Base-by-base conservation (phyloP, 2,329 filamentous ascomycete genomes). In the Xylariaceae sp. region DNA sequence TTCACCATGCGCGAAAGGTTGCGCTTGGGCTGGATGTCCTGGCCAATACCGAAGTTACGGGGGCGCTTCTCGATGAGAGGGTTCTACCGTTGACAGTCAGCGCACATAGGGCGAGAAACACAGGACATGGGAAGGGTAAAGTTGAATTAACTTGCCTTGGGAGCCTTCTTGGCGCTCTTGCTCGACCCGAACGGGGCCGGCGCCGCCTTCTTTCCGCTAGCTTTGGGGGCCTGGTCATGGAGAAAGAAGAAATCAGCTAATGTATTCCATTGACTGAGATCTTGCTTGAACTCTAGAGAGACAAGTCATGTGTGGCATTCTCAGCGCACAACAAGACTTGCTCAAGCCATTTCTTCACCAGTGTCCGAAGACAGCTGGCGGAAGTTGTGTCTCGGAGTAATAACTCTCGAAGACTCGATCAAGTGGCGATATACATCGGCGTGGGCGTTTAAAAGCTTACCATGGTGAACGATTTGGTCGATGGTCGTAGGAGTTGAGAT, bases 221-320 rank as follows among this genome's bases (percentile, higher is more conserved):
- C 75, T 83, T 97, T 99, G 75, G 92, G 89, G 88, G 94, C 90
- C 94, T 97, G 82, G 50, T 97, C 92, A 97, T 97, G 94, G 92
- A 97, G 92, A 90, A 95, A 94, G 88, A 95, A 90, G 86, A 89
- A 80, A 90, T 95, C 88, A 96, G 91, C 87, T 78, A 83, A 80
- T 84, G 83, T 86, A 83, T 86, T 86, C 80, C 81, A 85, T 84
- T 77, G 77, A 78, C 78, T 79, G 80, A 75, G 72, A 81, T 88
- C 87, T 90, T 88, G 85, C 87, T 84, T 87, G 78, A 88, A 87
- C 90, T 95, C 90, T 95, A 95, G 79, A 86, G 89, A 94, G 87
- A 81, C 76, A 58, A 54, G 56, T 61, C 75, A 71, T 64, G 70
- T 69, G 70, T 71, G 73, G 74, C 80, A 78, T 82, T 77, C 77